Evolutionary conservation across 148 eudicot species (phyloP), one percentile per base, ranked within the genome.

Genomic region (Rhododendron molle): DNA sequence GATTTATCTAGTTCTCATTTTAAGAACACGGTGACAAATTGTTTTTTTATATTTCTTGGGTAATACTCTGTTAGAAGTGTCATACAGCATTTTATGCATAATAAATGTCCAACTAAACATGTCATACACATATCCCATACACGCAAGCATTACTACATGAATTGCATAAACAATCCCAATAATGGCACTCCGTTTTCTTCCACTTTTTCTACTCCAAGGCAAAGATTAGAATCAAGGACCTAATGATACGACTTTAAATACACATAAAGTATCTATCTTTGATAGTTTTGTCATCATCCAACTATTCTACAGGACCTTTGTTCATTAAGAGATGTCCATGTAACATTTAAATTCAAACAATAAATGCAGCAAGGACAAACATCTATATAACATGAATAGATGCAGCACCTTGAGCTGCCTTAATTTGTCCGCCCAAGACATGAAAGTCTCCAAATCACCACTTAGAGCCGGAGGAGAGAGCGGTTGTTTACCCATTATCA

Each of bases 381-480:
- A 34, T 54, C 13, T 69, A 73, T n/a, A 38, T 78, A 18, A 43
- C n/a, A 47, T 1, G 54, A 85, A 43, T 76, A 28, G 10, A 2
- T 47, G 74, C 26, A 21, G 36, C 84, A 96, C 99, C 99, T 97
- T 95, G 54, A 97, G 90, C 52, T 86, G 91, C 73, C 99, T 90
- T 73, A 97, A 76, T 47, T 88, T 87, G 89, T 97, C 99, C 46
- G 98, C 96, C 98, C 95, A 97, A 74, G 96, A 87, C 99, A 97
- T 97, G 90, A 97, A 93, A 18, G 50, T 87, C 89, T 92, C 99
- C 83, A 97, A 86, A 90, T 97, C 98, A 60, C 93, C 94, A 80
- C 94, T 93, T 83, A 97, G 80, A 87, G 99, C 95, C 12, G 99
- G 99, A 79, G 99, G 98, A 77, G 94, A 87, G 32, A 97, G 94